Evolutionary conservation across 768 basidiomycete genomes (phyloP), one percentile per base, ranked within the genome.

Genomic region (Tremella fuciformis): DNA sequence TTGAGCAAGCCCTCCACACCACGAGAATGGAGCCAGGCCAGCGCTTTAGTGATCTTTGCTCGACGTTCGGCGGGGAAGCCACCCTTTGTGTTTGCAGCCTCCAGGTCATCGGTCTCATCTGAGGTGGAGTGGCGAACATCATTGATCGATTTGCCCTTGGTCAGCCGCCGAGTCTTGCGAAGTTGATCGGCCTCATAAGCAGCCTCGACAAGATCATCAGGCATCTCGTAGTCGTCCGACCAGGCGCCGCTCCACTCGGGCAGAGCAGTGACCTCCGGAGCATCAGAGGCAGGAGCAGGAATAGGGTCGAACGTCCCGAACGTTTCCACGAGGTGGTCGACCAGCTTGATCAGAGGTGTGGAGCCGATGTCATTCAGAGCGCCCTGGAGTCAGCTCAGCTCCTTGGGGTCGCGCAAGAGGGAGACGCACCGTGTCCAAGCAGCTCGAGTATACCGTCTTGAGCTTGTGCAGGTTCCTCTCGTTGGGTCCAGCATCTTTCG

Each of bases 11-110:
- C 87, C 18, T 83, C 83, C 59, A 94, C 83, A 44, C 86, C 90
- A 79, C 85, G 81, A 21, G 93, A 89, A 73, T 97, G 92, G 53
- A 94, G 80, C 75, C 84, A 96, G 7, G 89, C 85, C 46, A 96
- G 75, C 0, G 89, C 86, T 41, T 87, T 85, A 2, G 93, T 96
- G 61, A 96, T 75, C 21, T 87, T 86, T 4, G 57, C 50, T 25
- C 62, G 63, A 47, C 63, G 57, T 26, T 70, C 82, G 11, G 46
- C 21, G 18, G 22, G 22, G 7, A 41, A 13, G 29, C 29, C 29
- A 11, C 29, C 11, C 29, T 34, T 34, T 11, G 29, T 6, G 6
- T 34, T 34, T 11, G 11, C 11, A 34, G 29, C 29, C 9, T 25
- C 22, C 7, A 21, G 37, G 7, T 58, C 41, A 22, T 49, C 26